phyloP scores from a whole-genome alignment of 2,329 filamentous ascomycete genomes.

The Fusarium verrucosum region DNA sequence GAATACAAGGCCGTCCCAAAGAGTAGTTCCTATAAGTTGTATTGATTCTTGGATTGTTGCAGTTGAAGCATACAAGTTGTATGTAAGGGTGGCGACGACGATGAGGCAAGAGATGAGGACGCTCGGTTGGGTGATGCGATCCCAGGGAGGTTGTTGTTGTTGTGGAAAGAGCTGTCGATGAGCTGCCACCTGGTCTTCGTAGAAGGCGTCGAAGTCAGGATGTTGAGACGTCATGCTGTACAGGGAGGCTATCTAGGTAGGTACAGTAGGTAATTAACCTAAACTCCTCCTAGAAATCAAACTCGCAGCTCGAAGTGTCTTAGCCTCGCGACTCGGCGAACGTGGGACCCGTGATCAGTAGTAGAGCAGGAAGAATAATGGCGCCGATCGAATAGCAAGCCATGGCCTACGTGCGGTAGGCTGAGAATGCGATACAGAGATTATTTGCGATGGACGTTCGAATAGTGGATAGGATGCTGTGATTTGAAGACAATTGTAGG shows the following conservation, averaged over 20 bases:
- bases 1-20: slow-evolving; percentile 70
- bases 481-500: background rate
- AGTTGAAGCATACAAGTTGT: slow-evolving; percentile 49
- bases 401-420: slow-evolving; percentile 40
- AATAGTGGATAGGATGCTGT: background rate
- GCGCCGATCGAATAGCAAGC: slow-evolving; percentile 39
- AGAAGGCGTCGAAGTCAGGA: slow-evolving; percentile 48
- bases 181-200: slow-evolving; percentile 50
- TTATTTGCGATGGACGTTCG: background rate
- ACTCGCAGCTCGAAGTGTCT: slow-evolving; percentile 26
- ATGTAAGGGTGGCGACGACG: slow-evolving; percentile 47
- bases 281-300: slow-evolving; percentile 15
- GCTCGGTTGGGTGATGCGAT: slow-evolving; percentile 49
- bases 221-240: slow-evolving; percentile 50
- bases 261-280: slow-evolving; percentile 9
- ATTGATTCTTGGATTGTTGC: slow-evolving; percentile 44
- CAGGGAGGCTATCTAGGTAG: background rate
- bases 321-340: slow-evolving; percentile 33
- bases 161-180: slow-evolving; percentile 45
- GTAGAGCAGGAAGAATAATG: slow-evolving; percentile 36
- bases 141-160: slow-evolving; percentile 44
- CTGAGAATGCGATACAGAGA: slow-evolving; percentile 10
- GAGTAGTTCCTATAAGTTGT: slow-evolving; percentile 51
- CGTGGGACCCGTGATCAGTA: slow-evolving; percentile 41
- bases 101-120: slow-evolving; percentile 49